A percentile compares a stretch with the other conserved stretches of the same genome.
Evolutionary conservation across 176 grass and related monocot genomes (phyloP).

Genomic region (Rhynchospora tenuis): DNA sequence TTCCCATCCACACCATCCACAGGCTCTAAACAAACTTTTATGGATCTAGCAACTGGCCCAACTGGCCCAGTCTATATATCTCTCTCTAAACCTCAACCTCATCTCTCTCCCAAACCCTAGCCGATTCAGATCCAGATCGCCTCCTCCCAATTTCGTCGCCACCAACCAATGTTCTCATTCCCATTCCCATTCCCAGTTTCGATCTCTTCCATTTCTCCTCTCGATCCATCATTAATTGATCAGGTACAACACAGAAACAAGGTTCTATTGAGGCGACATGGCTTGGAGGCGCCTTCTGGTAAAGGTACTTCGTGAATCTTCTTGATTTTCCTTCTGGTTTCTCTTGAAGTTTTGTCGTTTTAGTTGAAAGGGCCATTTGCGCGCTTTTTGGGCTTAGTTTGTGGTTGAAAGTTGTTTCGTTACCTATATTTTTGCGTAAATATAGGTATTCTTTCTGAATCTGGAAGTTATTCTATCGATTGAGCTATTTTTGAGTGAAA

Average conservation of each 20-base stretch:
- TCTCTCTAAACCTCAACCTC: too few relatives aligned
- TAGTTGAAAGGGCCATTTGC: background rate
- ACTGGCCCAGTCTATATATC: too few relatives aligned
- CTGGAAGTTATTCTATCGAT: background rate
- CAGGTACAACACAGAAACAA: background rate
- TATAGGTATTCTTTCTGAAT: background rate
- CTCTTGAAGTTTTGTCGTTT: background rate
- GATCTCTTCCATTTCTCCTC: background rate
- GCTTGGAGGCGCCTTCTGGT: slow-evolving; percentile 29
- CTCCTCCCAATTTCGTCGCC: too few relatives aligned
- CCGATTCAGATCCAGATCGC: too few relatives aligned
- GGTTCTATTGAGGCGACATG: slow-evolving; percentile 13
- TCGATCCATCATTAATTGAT: slow-evolving; percentile 10
- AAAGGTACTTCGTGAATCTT: slow-evolving; percentile 17
- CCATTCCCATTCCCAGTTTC: too few relatives aligned
- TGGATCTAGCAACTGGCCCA: too few relatives aligned
- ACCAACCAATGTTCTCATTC: too few relatives aligned
- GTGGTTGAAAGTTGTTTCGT: background rate
- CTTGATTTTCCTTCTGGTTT: background rate
- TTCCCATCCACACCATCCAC: too few relatives aligned
- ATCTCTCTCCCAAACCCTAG: too few relatives aligned
- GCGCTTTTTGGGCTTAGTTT: background rate
- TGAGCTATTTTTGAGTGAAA: background rate
- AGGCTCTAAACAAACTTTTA: too few relatives aligned
- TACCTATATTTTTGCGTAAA: background rate